Percentiles rank a stretch among this genome's conserved stretches.
phyloP scores from a whole-genome alignment of 768 basidiomycete species.

The Hortiboletus flavorubellus region DNA sequence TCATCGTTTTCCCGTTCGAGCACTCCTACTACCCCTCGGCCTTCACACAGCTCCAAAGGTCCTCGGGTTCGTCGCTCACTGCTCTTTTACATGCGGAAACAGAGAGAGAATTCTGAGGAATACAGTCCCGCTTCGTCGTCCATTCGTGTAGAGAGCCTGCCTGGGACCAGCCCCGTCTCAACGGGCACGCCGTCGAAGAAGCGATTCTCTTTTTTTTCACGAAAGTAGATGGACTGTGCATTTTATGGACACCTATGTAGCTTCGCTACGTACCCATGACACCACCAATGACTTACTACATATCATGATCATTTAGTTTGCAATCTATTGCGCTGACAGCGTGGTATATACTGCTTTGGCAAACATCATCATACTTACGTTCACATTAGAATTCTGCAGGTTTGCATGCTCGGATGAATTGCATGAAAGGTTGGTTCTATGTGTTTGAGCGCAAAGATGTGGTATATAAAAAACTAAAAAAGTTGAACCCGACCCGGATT shows the following conservation, averaged over 20 bases:
- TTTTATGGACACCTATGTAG: constrained; percentile 7
- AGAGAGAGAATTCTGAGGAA: constrained; percentile 12
- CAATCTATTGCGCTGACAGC: constrained; percentile 15
- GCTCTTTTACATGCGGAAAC: constrained; percentile 33
- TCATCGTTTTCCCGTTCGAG: constrained; percentile 31
- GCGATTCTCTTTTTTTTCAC: constrained; percentile 30
- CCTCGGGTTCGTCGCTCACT: constrained; percentile 27
- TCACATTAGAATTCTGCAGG: not conserved
- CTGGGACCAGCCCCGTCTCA: constrained; percentile 5
- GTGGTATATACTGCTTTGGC: constrained; percentile 10
- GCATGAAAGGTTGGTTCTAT: not conserved
- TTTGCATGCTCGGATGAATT: not conserved
- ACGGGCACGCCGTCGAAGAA: constrained; percentile 19
- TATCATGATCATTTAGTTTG: constrained; percentile 11
- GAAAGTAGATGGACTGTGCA: constrained; percentile 23
- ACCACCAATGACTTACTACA: constrained; percentile 10
- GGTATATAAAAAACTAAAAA: constrained; percentile 20
- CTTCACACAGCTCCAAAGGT: constrained; percentile 25
- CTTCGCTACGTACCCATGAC: constrained; percentile 18
- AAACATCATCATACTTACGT: constrained; percentile 7
- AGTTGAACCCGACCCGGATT: constrained; percentile 42
- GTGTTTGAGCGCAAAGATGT: not conserved
- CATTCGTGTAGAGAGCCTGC: constrained; percentile 14
- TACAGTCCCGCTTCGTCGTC: constrained; percentile 27
- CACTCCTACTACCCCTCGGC: constrained; percentile 27